phyloP scores from a whole-genome alignment of 208 protist species.

The Porcisia hertigi region DNA sequence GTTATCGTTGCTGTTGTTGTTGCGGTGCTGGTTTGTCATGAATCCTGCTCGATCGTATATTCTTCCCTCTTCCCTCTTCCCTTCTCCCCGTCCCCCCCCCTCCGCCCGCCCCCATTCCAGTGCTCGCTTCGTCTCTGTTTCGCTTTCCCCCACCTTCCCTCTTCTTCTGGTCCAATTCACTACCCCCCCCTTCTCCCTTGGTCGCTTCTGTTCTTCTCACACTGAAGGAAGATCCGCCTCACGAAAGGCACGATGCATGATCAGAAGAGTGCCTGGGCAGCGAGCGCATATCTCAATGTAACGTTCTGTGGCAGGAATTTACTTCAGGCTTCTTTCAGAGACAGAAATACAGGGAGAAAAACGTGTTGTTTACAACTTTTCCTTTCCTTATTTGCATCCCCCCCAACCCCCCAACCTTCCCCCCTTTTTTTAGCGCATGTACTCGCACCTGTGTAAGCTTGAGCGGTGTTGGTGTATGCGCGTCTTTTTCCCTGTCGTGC shows the following conservation, averaged over 20 bases:
- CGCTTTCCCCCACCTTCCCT: neutral
- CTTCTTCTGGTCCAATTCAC: neutral
- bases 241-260: neutral
- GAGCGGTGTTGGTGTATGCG: neutral
- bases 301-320: too few relatives aligned
- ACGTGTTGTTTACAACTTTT: neutral
- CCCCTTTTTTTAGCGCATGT: neutral
- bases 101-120: neutral
- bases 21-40: too few relatives aligned
- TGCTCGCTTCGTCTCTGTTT: conserved; percentile 1
- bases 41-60: too few relatives aligned
- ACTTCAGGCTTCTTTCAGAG: too few relatives aligned
- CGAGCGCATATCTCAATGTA: neutral
- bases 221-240: neutral
- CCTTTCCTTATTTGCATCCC: neutral
- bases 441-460: neutral
- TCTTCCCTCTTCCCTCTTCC: neutral
- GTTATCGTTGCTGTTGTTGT: too few relatives aligned
- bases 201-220: neutral
- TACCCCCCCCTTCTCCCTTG: neutral
- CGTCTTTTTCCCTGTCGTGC: neutral
- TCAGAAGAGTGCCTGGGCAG: neutral
- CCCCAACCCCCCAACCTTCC: neutral
- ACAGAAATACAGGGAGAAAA: too few relatives aligned
- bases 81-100: too few relatives aligned